Base-by-base conservation (phyloP, 805 yeast genomes). In the Kuraishia capsulata region DNA sequence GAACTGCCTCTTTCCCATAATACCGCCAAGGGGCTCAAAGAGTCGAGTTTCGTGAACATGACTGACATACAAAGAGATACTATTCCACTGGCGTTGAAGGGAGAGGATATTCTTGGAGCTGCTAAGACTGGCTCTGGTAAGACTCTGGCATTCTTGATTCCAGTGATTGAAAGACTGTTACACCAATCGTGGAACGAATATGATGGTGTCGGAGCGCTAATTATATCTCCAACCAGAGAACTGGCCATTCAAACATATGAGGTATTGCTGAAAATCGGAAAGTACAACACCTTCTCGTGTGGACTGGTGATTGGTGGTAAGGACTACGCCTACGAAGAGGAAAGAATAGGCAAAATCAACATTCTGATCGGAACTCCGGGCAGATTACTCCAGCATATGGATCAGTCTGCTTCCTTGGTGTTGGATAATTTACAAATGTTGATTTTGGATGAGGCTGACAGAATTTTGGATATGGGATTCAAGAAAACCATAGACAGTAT, bases 221-320 rank as follows among this genome's bases (percentile, higher is more conserved):
- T 88, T 19, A 77, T 88, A n/a, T 78, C 95, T 1, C 96, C 97
- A 4, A 88, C 96, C 0, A 72, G 97, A 57, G 97, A 88, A 53
- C 62, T 88, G 48, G 96, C 96, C 0, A 78, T 86, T 44, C 97
- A 88, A 60, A 88, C 81, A 20, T 88, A 88, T 50, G 95, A 87
- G 51, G 96, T 88, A 4, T 61, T 88, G 43, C 66, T 79, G n/a
- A 82, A 79, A 48, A 78, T 88, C 38, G 97, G 96, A 18, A 73
- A 78, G 33, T 67, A 74, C 47, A 80, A 79, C 47, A 62, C 77
- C 3, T 80, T 88, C 43, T 81, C 94, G 5, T 96, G 96, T 1
- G 96, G 96, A 42, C 65, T 88, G 42, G 90, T 89, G 9, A 88
- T 89, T 50, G 97, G 97, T 36, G 97, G 97, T 29, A 87, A 89